Evolutionary conservation across 73 alveolate genomes (phyloP).

Genomic region (Paramecium sexaurelia): DNA sequence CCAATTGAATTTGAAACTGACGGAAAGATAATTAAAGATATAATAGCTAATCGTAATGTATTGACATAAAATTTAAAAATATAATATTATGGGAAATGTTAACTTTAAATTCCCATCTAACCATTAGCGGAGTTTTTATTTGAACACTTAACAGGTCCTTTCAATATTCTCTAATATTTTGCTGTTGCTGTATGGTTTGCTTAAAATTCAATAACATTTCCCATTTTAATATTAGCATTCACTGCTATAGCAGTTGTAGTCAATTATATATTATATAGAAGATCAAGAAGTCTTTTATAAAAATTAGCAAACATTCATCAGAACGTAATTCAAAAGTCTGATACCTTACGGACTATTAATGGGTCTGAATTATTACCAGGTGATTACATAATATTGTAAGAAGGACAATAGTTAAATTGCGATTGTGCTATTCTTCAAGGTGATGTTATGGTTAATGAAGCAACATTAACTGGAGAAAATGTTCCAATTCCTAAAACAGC

Average conservation of each 20-base stretch:
- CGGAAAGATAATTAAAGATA: not conserved
- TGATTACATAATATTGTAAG: constrained; percentile 86
- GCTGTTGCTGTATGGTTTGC: constrained; percentile 44
- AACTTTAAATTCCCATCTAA: not conserved
- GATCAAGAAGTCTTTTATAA: not conserved
- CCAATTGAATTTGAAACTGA: constrained; percentile 28
- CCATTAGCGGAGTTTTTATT: not conserved
- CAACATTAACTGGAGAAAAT: constrained; percentile 97
- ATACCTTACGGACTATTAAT: not conserved
- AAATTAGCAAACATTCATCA: constrained; percentile 13
- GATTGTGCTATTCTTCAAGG: constrained; percentile 89
- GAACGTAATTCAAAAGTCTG: not conserved
- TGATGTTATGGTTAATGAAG: constrained; percentile 88
- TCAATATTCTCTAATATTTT: constrained; percentile 5
- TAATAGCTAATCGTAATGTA: not conserved
- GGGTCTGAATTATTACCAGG: constrained; percentile 95
- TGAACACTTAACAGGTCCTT: constrained; percentile 18
- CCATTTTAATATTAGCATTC: not conserved
- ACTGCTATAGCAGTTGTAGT: not conserved
- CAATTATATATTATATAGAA: constrained; percentile 6
- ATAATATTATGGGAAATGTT: constrained; percentile 28
- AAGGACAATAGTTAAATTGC: constrained; percentile 84
- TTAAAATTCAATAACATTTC: not conserved
- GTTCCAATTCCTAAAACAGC: constrained; percentile 86
- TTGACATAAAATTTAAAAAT: not conserved